Evolutionary conservation across 2,329 filamentous ascomycete genomes (phyloP).

Genomic region (Cladophialophora chaetospira): DNA sequence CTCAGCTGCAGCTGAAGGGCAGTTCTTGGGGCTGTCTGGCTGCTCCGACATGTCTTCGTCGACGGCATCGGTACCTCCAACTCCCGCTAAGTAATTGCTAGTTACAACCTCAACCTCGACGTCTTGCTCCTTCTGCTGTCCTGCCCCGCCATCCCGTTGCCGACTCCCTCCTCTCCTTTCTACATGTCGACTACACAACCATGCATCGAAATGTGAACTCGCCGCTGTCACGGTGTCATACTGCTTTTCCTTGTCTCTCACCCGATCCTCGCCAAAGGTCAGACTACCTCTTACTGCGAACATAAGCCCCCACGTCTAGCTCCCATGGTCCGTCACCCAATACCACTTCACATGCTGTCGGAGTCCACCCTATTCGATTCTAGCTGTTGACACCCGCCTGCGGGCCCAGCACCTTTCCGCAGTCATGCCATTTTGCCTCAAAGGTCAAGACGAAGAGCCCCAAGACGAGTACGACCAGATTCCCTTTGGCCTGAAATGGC

Average conservation of each 20-base stretch:
- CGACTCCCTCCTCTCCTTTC: constrained; percentile 1
- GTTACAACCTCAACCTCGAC: neutral
- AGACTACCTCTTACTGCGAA: constrained; percentile 1
- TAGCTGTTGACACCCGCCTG: neutral
- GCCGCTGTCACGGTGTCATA: constrained; percentile 17
- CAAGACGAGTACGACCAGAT: constrained; percentile 31
- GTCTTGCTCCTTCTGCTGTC: neutral
- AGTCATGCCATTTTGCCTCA: constrained; percentile 30
- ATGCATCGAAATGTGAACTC: constrained; percentile 23
- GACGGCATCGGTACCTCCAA: neutral
- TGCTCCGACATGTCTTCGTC: constrained; percentile 10
- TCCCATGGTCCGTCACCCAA: neutral
- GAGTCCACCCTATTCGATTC: neutral
- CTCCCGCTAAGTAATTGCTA: neutral
- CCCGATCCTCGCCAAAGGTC: constrained; percentile 23
- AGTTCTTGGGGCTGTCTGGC: constrained; percentile 4
- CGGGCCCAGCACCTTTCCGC: constrained; percentile 2
- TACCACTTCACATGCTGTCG: constrained; percentile 9
- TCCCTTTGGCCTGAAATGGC: constrained; percentile 30
- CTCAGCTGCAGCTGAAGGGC: constrained; percentile 3
- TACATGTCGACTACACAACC: constrained; percentile 20
- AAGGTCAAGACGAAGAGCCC: constrained; percentile 28
- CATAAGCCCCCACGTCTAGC: neutral
- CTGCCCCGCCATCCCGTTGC: constrained; percentile 2
- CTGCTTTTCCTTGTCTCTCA: constrained; percentile 17